Percentiles rank a stretch among this genome's conserved stretches.
Evolutionary conservation across 345 rosid genomes (phyloP).

Genomic region (Cardiospermum halicacabum): DNA sequence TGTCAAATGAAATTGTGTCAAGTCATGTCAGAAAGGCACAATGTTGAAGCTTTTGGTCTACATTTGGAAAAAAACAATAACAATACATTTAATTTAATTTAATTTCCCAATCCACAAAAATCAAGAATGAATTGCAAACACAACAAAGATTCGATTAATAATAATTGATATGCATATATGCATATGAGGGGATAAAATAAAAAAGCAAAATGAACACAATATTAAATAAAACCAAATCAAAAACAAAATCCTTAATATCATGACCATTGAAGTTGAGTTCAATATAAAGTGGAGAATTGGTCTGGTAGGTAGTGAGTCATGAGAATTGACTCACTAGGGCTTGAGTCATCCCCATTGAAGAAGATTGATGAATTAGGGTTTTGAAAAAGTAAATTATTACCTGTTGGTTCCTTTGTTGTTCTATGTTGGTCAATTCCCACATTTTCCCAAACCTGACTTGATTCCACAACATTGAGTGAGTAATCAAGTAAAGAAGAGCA

Average conservation of each 20-base stretch:
- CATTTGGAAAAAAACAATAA: background rate
- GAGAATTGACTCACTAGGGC: constrained; percentile 23
- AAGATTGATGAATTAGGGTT: constrained; percentile 20
- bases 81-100: too few relatives aligned
- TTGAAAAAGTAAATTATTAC: too few relatives aligned
- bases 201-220: background rate
- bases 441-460: constrained; percentile 24
- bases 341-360: constrained; percentile 14
- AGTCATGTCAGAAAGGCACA: background rate
- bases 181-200: background rate
- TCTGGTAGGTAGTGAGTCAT: constrained; percentile 23
- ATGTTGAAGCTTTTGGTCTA: background rate
- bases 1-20: background rate
- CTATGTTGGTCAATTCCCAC: constrained; percentile 9
- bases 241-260: constrained; percentile 5
- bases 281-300: constrained; percentile 20
- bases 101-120: background rate
- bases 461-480: constrained; percentile 17
- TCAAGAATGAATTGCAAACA: background rate
- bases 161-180: too few relatives aligned
- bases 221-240: constrained; percentile 5
- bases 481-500: constrained; percentile 31
- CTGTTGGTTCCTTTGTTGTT: constrained; percentile 21
- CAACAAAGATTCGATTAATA: background rate
- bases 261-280: constrained; percentile 16